phyloP scores from a whole-genome alignment of 208 protist genomes.

The Trypanosoma congolense region DNA sequence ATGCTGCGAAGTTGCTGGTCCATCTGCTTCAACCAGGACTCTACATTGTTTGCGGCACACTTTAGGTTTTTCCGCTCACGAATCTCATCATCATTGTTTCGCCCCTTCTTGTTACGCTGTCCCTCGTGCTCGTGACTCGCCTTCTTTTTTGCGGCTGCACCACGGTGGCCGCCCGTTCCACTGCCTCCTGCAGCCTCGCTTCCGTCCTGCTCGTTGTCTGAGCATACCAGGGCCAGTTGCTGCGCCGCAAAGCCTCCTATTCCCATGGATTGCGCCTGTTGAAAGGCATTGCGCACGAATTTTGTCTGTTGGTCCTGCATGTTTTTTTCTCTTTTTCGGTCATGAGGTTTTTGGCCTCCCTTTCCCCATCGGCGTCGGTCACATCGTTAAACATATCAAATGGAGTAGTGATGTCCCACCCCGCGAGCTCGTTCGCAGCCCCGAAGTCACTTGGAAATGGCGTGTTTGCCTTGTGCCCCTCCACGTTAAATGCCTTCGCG shows the following conservation, averaged over 20 bases:
- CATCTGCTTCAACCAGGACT: conserved; percentile 42
- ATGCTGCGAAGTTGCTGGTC: conserved; percentile 43
- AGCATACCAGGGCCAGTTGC: conserved; percentile 49
- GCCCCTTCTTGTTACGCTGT: conserved; percentile 69
- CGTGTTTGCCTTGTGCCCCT: conserved; percentile 31
- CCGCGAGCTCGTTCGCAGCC: conserved; percentile 67
- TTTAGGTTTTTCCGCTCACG: conserved; percentile 61
- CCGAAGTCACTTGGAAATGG: conserved; percentile 52
- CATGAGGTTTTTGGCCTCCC: conserved; percentile 45
- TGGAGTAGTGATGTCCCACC: conserved; percentile 66
- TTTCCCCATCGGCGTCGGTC: conserved; percentile 50
- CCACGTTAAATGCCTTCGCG: conserved; percentile 44
- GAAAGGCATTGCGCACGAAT: conserved; percentile 66
- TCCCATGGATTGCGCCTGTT: conserved; percentile 86
- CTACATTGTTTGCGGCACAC: conserved; percentile 44
- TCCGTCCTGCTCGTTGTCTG: conserved; percentile 53
- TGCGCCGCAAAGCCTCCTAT: conserved; percentile 69
- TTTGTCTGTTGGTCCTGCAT: conserved; percentile 50
- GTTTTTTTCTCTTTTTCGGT: conserved; percentile 56
- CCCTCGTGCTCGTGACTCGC: conserved; percentile 48
- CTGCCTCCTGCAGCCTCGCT: conserved; percentile 18
- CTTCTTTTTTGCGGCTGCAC: conserved; percentile 12
- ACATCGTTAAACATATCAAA: conserved; percentile 84
- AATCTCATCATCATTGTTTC: conserved; percentile 76
- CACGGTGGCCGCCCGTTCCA: neutral